Evolutionary conservation across 768 basidiomycete genomes (phyloP), one percentile per base, ranked within the genome.

Genomic region (Boletus speciosus): DNA sequence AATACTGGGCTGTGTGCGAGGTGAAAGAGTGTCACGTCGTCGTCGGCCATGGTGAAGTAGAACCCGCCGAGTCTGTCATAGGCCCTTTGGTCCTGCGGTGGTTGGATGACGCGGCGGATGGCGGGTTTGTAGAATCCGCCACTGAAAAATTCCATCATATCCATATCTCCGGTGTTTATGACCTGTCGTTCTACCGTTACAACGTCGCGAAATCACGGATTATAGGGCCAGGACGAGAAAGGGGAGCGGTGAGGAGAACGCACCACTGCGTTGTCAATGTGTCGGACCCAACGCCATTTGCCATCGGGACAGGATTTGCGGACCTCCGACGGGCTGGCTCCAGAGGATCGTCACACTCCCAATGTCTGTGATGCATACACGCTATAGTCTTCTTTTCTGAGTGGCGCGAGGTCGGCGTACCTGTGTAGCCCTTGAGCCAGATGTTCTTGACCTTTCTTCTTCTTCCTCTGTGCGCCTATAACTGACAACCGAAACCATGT

Each of bases 31-130:
- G 61, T 67, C 31, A 80, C 74, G 34, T 76, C 68, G 62, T 84
- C 81, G 56, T 85, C 75, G 0, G 80, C 63, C 74, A 78, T 73
- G 19, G 64, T 55, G 59, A 85, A 85, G 63, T 84, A 84, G 61
- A 83, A 83, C 5, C 74, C 72, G 2, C 82, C 81, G 7, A 84
- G 72, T 21, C 84, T 78, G 25, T 78, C 70, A 55, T 73, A 67
- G 10, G 60, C 64, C 27, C 66, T 73, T 58, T 85, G 84, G 56
- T 83, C 81, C 0, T 55, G 54, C 1, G 81, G 83, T 2, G 83
- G 84, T 62, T 79, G 79, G 16, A 82, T 68, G 34, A 84, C 83
- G 25, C 83, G 80, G 61, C 85, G 83, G 50, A 84, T 80, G 1
- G 83, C 84, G 6, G 76, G 78, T 10, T 71, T 75, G 64, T 83